phyloP scores from a whole-genome alignment of 768 basidiomycete species.

The Leccinum aurantiacum region DNA sequence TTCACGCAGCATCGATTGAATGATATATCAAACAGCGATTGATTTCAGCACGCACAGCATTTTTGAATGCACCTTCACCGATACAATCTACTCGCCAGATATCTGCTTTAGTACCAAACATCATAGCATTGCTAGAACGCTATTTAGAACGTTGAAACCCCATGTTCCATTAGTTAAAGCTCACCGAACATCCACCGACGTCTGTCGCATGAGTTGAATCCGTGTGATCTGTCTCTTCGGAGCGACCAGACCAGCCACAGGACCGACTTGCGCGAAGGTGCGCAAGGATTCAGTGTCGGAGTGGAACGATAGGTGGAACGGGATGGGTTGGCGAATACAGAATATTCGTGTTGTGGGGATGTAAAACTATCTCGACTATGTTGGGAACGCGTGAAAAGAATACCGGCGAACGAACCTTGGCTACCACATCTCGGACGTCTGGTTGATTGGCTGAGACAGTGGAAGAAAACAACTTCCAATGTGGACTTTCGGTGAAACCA shows the following conservation, averaged over 20 bases:
- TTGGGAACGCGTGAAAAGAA: not conserved
- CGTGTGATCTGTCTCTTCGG: constrained; percentile 43
- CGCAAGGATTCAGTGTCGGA: constrained; percentile 58
- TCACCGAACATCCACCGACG: constrained; percentile 61
- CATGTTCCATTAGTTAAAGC: constrained; percentile 6
- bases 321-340: constrained; percentile 57
- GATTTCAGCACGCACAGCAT: constrained; percentile 42
- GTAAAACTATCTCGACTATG: constrained; percentile 37
- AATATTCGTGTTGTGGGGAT: constrained; percentile 62
- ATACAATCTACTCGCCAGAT: constrained; percentile 69
- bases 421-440: constrained; percentile 39
- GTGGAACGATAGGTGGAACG: constrained; percentile 63
- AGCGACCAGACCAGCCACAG: constrained; percentile 36
- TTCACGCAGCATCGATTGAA: constrained; percentile 27
- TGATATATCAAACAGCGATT: not conserved
- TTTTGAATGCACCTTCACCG: constrained; percentile 61
- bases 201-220: constrained; percentile 65
- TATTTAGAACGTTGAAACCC: not conserved
- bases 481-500: constrained; percentile 45
- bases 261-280: constrained; percentile 59
- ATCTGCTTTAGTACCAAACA: constrained; percentile 59
- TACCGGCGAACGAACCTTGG: constrained; percentile 26
- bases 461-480: constrained; percentile 53
- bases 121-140: constrained; percentile 42
- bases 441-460: constrained; percentile 39